A percentile compares a stretch with the other conserved stretches of the same genome.
These are phyloP conservation scores for Magnusiomyces sp. DNA, from an alignment of 1,139 yeast genomes.

Conservation along the genomic window DNA sequence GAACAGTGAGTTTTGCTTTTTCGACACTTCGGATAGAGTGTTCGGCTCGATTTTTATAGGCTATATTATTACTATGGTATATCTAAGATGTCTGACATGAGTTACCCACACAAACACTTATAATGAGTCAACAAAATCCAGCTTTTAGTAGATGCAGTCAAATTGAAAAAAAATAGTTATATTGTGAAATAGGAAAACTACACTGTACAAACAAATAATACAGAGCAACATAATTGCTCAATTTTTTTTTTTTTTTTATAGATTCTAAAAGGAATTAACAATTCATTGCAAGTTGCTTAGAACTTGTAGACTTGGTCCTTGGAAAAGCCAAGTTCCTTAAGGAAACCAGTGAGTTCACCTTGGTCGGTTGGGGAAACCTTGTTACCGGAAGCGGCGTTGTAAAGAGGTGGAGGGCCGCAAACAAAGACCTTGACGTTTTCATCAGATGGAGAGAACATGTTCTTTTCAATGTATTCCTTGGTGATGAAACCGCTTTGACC, in stretches of 20 bases:
- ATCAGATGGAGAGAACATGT: constrained; percentile 44
- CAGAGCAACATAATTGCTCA: not conserved
- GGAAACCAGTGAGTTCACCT: constrained; percentile 85
- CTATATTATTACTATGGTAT: too few relatives aligned
- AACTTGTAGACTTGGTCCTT: constrained; percentile 88
- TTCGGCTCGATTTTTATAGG: too few relatives aligned
- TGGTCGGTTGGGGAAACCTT: constrained; percentile 86
- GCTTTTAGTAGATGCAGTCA: too few relatives aligned
- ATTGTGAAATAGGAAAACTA: not conserved
- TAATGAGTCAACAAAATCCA: too few relatives aligned
- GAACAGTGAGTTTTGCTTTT: too few relatives aligned
- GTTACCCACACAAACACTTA: too few relatives aligned
- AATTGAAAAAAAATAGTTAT: too few relatives aligned
- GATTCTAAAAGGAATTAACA: not conserved
- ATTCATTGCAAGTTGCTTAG: constrained; percentile 31
- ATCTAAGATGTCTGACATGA: too few relatives aligned
- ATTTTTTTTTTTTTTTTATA: not conserved
- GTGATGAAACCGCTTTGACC: constrained; percentile 62
- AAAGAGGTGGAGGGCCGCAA: constrained; percentile 87
- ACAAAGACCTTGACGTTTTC: constrained; percentile 65
- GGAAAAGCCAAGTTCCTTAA: constrained; percentile 80
- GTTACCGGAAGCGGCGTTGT: constrained; percentile 76
- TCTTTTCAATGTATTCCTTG: constrained; percentile 51
- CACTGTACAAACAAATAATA: not conserved
- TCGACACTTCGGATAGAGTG: too few relatives aligned